Percentiles rank a stretch among this genome's conserved stretches.
Conservation (phyloP, 202 grass and related monocot genomes). For the Dendrocalamus latiflorus region DNA sequence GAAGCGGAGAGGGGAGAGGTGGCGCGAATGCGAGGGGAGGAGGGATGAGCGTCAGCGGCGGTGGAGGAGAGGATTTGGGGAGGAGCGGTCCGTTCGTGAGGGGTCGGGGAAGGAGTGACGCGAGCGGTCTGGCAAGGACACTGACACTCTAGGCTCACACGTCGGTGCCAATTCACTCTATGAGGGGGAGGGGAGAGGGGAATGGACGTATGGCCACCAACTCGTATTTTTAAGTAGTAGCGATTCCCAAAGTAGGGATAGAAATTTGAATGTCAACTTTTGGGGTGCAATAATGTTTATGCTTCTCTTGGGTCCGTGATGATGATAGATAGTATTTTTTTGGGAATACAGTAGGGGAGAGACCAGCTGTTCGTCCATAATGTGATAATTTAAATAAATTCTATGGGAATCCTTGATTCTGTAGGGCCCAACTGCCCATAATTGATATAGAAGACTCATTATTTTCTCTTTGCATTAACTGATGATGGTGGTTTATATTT, state of each 20-base stretch:
- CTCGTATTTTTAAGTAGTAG: no score
- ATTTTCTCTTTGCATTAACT: conserved; percentile 6
- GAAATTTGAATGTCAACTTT: conserved; percentile 8
- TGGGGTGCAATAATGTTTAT: neutral
- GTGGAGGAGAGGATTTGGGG: no score
- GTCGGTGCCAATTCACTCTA: no score
- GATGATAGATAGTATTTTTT: conserved; percentile 15
- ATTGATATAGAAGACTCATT: neutral
- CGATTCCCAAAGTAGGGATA: neutral
- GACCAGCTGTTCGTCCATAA: neutral
- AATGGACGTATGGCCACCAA: no score
- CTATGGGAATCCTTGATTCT: neutral
- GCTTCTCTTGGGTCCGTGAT: neutral
- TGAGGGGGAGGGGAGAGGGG: no score
- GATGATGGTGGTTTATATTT: conserved; percentile 9
- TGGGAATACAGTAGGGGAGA: neutral
- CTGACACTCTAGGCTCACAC: no score
- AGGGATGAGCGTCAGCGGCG: no score
- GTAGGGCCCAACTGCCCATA: neutral
- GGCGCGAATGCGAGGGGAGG: no score
- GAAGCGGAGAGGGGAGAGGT: no score
- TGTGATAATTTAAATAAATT: conserved; percentile 2
- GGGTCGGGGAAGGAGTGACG: no score
- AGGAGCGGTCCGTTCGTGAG: no score
- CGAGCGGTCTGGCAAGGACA: no score